Base-by-base conservation (phyloP, 2,329 filamentous ascomycete genomes). In the Gliomastix tumulicola region DNA sequence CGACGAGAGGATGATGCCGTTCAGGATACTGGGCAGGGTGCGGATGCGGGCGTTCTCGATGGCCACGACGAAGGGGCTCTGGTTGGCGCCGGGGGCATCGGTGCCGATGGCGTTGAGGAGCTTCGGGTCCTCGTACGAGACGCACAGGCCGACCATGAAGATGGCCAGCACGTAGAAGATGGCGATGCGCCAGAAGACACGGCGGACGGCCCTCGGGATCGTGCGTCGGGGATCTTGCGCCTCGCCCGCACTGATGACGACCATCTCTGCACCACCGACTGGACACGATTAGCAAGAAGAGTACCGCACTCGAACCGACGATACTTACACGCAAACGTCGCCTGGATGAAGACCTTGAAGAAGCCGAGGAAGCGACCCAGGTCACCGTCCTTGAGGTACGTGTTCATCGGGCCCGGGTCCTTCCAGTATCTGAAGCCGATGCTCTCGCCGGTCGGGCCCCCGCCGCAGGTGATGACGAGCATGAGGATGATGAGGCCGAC, bases 11-110 rank as follows among this genome's bases (percentile, higher is more conserved):
- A 78, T 65, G 9, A 74, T 63, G 6, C 67, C 73, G 49, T 79
- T 79, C 55, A 79, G 65, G 43, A 79, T 69, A 36, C 56, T 53
- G 17, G 62, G 59, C 6, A 74, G 56, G 1, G 57, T 57, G 13
- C 56, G 53, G 37, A 74, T 73, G 4, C 68, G 66, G 2, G 68
- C 68, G 33, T 50, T 51, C 31, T 47, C 40, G 21, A 78, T 74
- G 21, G 72, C 73, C 45, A 79, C 74, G 33, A 78, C 73, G 48
- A 75, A 79, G 1, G 74, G 74, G 20, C 71, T 76, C 3, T 70
- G 68, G 4, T 53, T 55, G n/a, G 51, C 50, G 17, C 54, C 54
- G 4, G 73, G 43, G 2, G 55, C 49, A n/a, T 47, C 46, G 11
- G 35, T 45, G 3, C 73, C 66, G 41, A 66, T 65, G 44, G 76